Conservation (phyloP, 169 alveolate genomes). For the Cystoisospora suis region DNA sequence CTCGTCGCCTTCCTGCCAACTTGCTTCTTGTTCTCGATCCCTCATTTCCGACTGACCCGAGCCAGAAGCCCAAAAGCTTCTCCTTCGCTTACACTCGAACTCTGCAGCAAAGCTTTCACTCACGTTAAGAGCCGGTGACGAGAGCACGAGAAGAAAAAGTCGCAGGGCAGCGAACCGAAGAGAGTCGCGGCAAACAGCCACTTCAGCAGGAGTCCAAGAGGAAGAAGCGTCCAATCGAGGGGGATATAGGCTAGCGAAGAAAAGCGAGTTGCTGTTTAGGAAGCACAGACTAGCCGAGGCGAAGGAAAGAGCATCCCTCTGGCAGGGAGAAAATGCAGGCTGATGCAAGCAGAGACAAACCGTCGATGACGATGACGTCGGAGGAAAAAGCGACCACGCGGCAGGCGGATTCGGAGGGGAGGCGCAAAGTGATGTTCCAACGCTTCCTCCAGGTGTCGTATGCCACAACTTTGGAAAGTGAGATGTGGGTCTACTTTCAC, state of each 20-base stretch:
- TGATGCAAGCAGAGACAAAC: not conserved
- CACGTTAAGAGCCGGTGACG: not conserved
- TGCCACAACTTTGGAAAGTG: too few species aligned
- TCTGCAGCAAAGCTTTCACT: too few species aligned
- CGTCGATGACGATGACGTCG: not conserved
- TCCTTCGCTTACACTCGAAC: too few species aligned
- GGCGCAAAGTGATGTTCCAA: not conserved
- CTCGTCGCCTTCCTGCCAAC: too few species aligned
- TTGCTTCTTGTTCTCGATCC: too few species aligned
- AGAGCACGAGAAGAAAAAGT: not conserved
- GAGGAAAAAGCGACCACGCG: not conserved
- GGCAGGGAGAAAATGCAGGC: not conserved
- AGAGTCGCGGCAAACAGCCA: not conserved
- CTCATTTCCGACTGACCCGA: too few species aligned
- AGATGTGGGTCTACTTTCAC: not conserved
- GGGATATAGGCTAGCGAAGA: too few species aligned
- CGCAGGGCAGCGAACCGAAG: not conserved
- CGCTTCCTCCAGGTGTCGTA: too few species aligned
- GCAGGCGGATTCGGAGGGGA: not conserved
- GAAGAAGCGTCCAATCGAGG: too few species aligned
- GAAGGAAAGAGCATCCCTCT: not conserved
- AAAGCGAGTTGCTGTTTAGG: too few species aligned
- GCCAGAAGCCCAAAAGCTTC: too few species aligned
- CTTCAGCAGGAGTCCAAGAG: constrained; percentile 1
- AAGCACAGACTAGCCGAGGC: not conserved